Evolutionary conservation across 768 basidiomycete species (phyloP), one percentile per base, ranked within the genome.

Genomic region (Psilocybe cyanescens): DNA sequence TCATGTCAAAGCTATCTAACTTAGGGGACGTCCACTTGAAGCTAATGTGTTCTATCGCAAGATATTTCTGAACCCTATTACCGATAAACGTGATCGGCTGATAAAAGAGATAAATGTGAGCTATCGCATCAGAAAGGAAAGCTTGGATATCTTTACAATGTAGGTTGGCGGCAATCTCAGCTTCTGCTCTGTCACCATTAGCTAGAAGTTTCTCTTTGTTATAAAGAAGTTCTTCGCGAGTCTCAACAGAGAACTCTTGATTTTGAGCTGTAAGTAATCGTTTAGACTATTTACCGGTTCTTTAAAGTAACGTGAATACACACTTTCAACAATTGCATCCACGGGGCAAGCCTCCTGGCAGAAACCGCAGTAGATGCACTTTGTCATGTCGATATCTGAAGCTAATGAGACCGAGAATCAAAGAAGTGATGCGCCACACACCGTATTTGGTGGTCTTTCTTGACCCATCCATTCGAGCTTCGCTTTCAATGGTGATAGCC

Each of bases 311-410:
- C 53, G 49, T 52, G 41, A 56, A 51, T 45, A 80, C 94, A 66
- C 72, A 97, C 96, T 97, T 81, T 99, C 97, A 57, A 99, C 97
- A 69, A 99, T 99, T 61, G 97, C 97, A 77, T 99, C 97, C 59
- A 99, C 97, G 2, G 97, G 97, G 75, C 97, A 99, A 31, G 97
- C 97, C 79, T 99, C 97, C 77, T 99, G 97, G 76, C 97, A 99
- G 83, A 98, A 99, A 57, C 97, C 97, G 77, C 97, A 99, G 82
- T 99, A 99, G 71, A 99, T 99, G 79, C 97, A 99, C 83, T 96
- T 99, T 61, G 97, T 99, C 97, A 99, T 99, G 75, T 99, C 97
- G 70, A 99, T 95, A 78, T 99, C 94, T 96, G 66, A 30, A 55
- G 50, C 45, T 9, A 46, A 53, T 57, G 8, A 65, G 53, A 54